Evolutionary conservation across 2,329 filamentous ascomycete genomes (phyloP), one percentile per base, ranked within the genome.

Genomic region (Teratosphaeria epicoccoides): DNA sequence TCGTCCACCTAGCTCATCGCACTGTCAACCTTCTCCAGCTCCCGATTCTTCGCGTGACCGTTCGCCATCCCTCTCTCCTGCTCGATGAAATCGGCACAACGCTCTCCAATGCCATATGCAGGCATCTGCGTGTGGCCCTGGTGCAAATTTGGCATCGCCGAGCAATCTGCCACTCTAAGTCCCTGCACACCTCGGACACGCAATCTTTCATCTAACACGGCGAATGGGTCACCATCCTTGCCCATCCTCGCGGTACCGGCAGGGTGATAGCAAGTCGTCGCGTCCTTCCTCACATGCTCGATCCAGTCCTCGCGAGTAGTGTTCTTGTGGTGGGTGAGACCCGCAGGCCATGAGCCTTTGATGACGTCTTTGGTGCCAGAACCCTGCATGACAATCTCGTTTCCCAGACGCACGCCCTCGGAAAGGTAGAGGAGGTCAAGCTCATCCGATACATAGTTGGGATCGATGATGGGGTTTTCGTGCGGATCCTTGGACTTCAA

Each of bases 371-470:
- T 80, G 1, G 81, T 84, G 0, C 77, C 80, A 1, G 69, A 68
- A 0, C 80, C 81, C 14, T 77, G 67, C 62, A 75, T 77, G 24
- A 82, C 72, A 54, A 83, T 77, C 63, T 84, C 80, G 56, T 83
- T 82, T 0, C 72, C 79, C 46, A 76, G 77, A 1, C 71, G 71
- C 45, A 78, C 82, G 0, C 75, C 81, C 60, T 83, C 81, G 2
- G 71, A 76, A 49, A 83, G 61, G 5, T 83, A 78, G 17, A 82
- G 68, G 40, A 82, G 59, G 55, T 84, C 81, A 9, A 82, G 65
- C 4, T 76, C 75, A 55, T 84, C 73, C 1, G 71, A 73, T 2
- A 83, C 67, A 54, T 81, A 83, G 51, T 76, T 76, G 58, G 79
- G 79, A 60, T 83, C 74, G 0, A 82, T 77, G 0, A 78, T 63